Evolutionary conservation across 1,139 yeast species (phyloP).

Genomic region (Geotrichum histeridarum): DNA sequence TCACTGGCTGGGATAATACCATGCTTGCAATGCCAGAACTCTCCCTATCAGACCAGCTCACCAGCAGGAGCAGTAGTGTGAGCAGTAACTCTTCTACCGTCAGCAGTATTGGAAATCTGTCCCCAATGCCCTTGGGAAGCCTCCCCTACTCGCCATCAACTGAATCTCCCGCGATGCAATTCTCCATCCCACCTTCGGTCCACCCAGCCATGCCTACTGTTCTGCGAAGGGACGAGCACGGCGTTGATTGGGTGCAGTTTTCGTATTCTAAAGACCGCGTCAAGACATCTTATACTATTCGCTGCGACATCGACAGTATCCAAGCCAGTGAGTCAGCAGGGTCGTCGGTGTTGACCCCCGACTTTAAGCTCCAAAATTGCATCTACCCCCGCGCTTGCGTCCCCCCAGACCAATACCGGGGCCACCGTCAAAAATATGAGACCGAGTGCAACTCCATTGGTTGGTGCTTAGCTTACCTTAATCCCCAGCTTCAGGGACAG

Average conservation of each 20-base stretch:
- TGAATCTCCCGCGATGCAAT: too few relatives aligned
- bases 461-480: constrained; percentile 43
- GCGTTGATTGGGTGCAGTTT: constrained; percentile 38
- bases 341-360: constrained; percentile 21
- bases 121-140: too few relatives aligned
- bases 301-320: constrained; percentile 37
- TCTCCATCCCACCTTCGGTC: not conserved
- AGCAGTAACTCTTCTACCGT: not conserved
- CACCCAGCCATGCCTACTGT: constrained; percentile 23
- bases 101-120: too few relatives aligned
- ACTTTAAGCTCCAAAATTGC: constrained; percentile 42
- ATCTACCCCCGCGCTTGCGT: constrained; percentile 45
- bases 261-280: constrained; percentile 36
- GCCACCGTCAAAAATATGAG: constrained; percentile 45
- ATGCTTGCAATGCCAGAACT: not conserved
- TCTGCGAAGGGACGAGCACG: constrained; percentile 32
- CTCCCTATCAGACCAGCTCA: not conserved
- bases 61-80: not conserved
- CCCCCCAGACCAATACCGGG: constrained; percentile 40
- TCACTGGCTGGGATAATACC: too few relatives aligned
- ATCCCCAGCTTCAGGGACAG: constrained; percentile 40
- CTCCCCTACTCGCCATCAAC: too few relatives aligned
- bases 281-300: constrained; percentile 32
- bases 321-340: constrained; percentile 26
- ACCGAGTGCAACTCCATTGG: constrained; percentile 46